Conservation (phyloP, 1,284 basidiomycete genomes). For the Ceratobasidium sp. region DNA sequence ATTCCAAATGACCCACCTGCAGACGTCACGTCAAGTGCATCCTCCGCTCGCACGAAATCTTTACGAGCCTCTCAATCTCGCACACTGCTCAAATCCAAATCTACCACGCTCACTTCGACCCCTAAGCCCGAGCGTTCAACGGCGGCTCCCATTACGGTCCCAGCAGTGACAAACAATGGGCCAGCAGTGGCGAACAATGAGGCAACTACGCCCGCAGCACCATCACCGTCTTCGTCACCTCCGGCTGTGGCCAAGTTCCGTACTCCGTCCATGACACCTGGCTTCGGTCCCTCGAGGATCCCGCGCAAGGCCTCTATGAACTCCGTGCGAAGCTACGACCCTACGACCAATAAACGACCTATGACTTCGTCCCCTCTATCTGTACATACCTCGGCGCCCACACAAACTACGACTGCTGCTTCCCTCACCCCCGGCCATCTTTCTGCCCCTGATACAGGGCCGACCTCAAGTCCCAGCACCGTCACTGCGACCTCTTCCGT, state of each 20-base stretch:
- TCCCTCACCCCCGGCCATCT: conserved; percentile 5
- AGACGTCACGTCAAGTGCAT: not conserved
- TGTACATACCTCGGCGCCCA: conserved; percentile 6
- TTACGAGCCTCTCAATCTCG: not conserved
- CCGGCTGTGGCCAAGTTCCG: conserved; percentile 30
- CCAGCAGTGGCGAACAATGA: not conserved
- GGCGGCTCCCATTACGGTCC: not conserved
- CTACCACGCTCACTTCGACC: not conserved
- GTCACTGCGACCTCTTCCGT: not conserved
- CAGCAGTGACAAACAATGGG: not conserved
- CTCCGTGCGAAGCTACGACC: conserved; percentile 30
- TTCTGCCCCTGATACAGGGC: not conserved
- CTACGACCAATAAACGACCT: conserved; percentile 16
- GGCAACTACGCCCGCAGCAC: not conserved
- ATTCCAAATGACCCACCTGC: not conserved
- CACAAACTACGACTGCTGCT: not conserved
- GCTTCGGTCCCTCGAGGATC: conserved; percentile 32
- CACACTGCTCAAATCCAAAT: conserved; percentile 7
- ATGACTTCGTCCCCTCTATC: conserved; percentile 26
- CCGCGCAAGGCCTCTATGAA: conserved; percentile 35
- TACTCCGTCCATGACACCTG: conserved; percentile 15
- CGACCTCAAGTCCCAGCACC: not conserved
- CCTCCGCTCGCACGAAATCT: not conserved
- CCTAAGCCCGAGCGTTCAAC: not conserved
- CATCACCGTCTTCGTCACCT: not conserved